Percentiles rank a stretch among this genome's conserved stretches.
phyloP scores from a whole-genome alignment of 148 eudicot species.

The Rhododendron griersonianum region DNA sequence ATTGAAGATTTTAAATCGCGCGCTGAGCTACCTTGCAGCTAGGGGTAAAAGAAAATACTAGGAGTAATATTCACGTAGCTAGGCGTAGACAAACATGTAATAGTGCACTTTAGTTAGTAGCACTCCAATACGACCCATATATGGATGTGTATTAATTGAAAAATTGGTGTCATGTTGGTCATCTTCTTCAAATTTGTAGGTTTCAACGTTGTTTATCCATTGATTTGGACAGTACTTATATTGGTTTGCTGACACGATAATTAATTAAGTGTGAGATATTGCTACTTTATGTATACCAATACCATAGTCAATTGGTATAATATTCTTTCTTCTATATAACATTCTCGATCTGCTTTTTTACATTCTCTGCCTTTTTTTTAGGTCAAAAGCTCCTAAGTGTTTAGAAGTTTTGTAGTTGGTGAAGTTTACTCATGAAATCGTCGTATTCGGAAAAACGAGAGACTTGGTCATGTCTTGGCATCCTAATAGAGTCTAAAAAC shows the following conservation, averaged over 20 bases:
- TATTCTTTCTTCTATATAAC: neutral
- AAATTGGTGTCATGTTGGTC: neutral
- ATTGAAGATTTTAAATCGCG: too few species aligned
- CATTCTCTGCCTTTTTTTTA: neutral
- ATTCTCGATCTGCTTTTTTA: neutral
- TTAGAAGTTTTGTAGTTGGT: neutral
- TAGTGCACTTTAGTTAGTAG: neutral
- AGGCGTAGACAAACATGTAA: neutral
- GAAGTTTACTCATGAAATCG: neutral
- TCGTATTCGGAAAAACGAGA: neutral
- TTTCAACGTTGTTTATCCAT: neutral
- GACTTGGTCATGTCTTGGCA: neutral
- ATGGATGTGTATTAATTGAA: neutral
- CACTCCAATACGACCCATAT: neutral
- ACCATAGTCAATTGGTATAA: neutral
- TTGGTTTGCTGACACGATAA: conserved; percentile 5
- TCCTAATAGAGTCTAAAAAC: neutral
- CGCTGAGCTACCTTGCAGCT: neutral
- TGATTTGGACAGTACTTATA: neutral
- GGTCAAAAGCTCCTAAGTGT: neutral
- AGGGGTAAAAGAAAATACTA: neutral
- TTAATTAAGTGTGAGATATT: too few species aligned
- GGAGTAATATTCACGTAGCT: too few species aligned
- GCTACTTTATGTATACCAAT: neutral
- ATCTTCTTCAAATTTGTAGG: neutral